These are phyloP conservation scores for Gamsiella multidivaricata DNA, from an alignment of 192 early-diverging fungal species.

Conservation along the genomic window DNA sequence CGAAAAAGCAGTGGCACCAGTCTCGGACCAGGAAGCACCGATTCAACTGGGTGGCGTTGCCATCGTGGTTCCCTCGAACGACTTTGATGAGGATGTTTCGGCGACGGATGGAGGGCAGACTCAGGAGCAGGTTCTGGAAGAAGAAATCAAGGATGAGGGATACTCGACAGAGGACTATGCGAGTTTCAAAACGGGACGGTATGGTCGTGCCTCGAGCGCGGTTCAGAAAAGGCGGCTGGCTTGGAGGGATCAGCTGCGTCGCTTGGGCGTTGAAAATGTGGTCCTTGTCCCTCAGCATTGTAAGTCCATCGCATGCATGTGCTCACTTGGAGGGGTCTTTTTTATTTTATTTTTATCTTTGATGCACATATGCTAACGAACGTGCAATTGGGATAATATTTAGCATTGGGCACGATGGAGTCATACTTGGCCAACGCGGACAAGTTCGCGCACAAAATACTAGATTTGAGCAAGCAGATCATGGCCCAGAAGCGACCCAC, in stretches of 20 bases:
- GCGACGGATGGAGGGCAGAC: slow-evolving; percentile 10
- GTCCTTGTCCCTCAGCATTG: slow-evolving; percentile 44
- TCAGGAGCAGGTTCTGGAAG: slow-evolving; percentile 15
- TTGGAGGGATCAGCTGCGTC: slow-evolving; percentile 46
- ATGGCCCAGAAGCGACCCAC: slow-evolving; percentile 12
- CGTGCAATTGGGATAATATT: slow-evolving; percentile 1
- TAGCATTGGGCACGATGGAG: slow-evolving; percentile 43
- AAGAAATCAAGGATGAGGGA: slow-evolving; percentile 42
- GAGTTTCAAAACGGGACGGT: slow-evolving; percentile 43
- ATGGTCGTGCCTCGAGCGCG: slow-evolving; percentile 34
- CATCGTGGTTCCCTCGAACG: slow-evolving; percentile 45
- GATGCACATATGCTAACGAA: too few relatives aligned
- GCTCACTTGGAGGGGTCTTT: neutral
- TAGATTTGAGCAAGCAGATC: slow-evolving; percentile 31
- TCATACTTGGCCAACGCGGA: slow-evolving; percentile 40
- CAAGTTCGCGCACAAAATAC: slow-evolving; percentile 37
- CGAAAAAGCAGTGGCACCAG: slow-evolving; percentile 37
- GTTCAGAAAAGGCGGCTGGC: slow-evolving; percentile 40
- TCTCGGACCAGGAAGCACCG: slow-evolving; percentile 20
- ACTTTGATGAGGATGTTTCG: slow-evolving; percentile 36
- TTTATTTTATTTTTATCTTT: neutral
- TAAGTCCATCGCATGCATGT: slow-evolving; percentile 12
- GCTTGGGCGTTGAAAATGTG: slow-evolving; percentile 46
- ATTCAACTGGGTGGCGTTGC: slow-evolving; percentile 42
- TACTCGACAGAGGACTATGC: slow-evolving; percentile 54